These are phyloP conservation scores for Leersia perrieri DNA, from an alignment of 176 grass and related monocot species.

Conservation along the genomic window DNA sequence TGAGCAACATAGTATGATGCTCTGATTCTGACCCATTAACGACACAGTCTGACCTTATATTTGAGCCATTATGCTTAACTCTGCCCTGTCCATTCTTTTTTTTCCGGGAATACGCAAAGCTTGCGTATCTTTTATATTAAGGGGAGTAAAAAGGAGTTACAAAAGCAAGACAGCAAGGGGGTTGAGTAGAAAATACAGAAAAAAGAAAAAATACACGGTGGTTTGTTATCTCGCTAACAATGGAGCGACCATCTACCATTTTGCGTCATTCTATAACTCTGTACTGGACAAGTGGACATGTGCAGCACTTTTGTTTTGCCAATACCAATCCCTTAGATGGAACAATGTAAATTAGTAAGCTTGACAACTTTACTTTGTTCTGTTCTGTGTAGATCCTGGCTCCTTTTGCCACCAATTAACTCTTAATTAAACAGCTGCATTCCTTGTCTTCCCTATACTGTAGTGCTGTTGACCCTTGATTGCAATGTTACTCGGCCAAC, in stretches of 20 bases:
- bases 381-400: constrained; percentile 8
- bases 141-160: too few relatives aligned
- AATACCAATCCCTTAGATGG: constrained; percentile 21
- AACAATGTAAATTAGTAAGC: constrained; percentile 34
- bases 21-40: constrained; percentile 31
- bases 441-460: neutral
- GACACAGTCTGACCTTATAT: neutral
- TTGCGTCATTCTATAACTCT: too few relatives aligned
- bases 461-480: neutral
- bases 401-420: neutral
- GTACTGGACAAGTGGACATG: too few relatives aligned
- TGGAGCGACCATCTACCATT: too few relatives aligned
- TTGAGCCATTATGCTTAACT: constrained; percentile 19
- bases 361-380: constrained; percentile 34
- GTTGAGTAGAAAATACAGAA: too few relatives aligned
- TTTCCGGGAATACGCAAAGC: too few relatives aligned
- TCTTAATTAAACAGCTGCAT: constrained; percentile 11
- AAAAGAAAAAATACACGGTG: too few relatives aligned
- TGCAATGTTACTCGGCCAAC: neutral
- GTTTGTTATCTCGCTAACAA: too few relatives aligned
- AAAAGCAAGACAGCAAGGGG: too few relatives aligned
- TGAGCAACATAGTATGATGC: constrained; percentile 39
- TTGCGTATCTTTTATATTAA: too few relatives aligned
- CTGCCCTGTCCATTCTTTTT: too few relatives aligned
- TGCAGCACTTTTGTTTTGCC: neutral